These are phyloP conservation scores for Rhodofomes roseus DNA, from an alignment of 1,284 basidiomycete species.

Conservation along the genomic window DNA sequence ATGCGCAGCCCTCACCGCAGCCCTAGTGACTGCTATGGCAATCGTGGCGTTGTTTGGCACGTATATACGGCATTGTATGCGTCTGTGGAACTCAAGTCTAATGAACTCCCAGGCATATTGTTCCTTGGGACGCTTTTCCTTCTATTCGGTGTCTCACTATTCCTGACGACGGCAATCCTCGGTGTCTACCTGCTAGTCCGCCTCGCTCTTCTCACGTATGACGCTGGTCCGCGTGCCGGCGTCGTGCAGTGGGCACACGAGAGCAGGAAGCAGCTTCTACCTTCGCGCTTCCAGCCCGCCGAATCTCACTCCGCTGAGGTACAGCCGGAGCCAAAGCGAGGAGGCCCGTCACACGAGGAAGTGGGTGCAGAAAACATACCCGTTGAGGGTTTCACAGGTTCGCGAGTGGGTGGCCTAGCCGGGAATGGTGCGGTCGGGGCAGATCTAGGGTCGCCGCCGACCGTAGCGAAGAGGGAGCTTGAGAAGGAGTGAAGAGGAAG, in stretches of 20 bases:
- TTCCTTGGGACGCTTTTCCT: slow-evolving; percentile 3
- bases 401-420: neutral
- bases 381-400: neutral
- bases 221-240: slow-evolving; percentile 1
- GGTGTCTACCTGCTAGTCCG: slow-evolving; percentile 4
- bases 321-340: neutral
- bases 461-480: neutral
- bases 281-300: neutral
- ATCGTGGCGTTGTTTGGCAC: slow-evolving; percentile 3
- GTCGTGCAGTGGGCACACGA: slow-evolving; percentile 4
- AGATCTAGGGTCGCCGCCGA: neutral
- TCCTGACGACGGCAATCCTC: slow-evolving; percentile 4
- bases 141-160: slow-evolving; percentile 2
- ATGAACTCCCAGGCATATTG: neutral
- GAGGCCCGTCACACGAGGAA: neutral
- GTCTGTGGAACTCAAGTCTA: neutral
- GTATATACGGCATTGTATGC: neutral
- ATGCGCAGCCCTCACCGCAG: slow-evolving; percentile 3
- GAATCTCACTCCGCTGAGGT: neutral
- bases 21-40: neutral
- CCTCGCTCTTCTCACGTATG: neutral
- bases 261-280: neutral
- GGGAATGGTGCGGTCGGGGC: neutral
- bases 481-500: neutral
- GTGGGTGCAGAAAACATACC: neutral